Evolutionary conservation across 345 rosid genomes (phyloP), one percentile per base, ranked within the genome.

Genomic region (Citrus trifoliata): DNA sequence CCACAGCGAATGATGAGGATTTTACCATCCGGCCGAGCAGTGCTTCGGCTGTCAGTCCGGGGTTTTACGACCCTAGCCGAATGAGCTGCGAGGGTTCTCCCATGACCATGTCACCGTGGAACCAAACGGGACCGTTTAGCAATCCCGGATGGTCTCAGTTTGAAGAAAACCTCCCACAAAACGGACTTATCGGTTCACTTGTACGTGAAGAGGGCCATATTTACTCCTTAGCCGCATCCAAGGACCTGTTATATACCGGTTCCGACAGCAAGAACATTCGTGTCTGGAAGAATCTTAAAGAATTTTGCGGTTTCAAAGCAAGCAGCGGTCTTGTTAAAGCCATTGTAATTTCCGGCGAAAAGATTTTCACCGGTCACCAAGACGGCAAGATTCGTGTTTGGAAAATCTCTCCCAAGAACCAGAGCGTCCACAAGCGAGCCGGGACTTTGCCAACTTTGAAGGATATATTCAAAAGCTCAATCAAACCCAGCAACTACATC

Each of bases 251-350:
- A 42, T 95, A 93, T 83, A 95, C 99, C 1, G 99, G 99, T 61
- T 93, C 99, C 3, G 99, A 93, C 78, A 91, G 97, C 86, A 95
- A 95, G 85, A 95, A 93, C 86, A 93, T 95, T 87, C 98, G 96
- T 7, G 99, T 93, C 8, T 93, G 99, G 98, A 93, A 93, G 86
- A 89, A 92, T 80, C 82, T 95, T 25, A 87, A 95, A 79, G 99
- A 95, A 78, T 93, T 91, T 42, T 81, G 96, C 16, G 98, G 93
- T 0, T 95, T 95, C 78, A 93, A 95, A 85, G 91, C 98, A 3
- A 95, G 92, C 82, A 93, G 98, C 19, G 99, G 99, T 2, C 83
- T 95, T 83, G 99, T 95, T 12, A 93, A 95, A 75, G 93, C 97
- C 35, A 95, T 95, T 75, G 93, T 92, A 37, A 86, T 95, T 35